Conservation (phyloP, 768 basidiomycete species). For the Cystobasidium tubakii region DNA sequence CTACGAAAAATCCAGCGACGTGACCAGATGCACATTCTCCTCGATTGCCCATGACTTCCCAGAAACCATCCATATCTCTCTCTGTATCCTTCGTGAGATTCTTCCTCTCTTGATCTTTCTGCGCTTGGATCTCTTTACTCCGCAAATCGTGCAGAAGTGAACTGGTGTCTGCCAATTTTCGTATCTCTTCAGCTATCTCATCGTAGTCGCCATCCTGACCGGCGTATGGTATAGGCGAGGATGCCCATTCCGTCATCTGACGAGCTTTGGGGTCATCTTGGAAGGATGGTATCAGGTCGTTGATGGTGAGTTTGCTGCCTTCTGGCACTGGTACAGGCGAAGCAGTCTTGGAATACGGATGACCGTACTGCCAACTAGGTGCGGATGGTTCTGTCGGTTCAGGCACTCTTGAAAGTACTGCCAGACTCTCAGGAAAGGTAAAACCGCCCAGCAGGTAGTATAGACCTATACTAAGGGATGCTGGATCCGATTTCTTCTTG, state of each 20-base stretch:
- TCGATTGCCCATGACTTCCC: constrained; percentile 93
- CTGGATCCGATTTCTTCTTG: neutral
- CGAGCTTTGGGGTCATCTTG: constrained; percentile 96
- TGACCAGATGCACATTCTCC: constrained; percentile 89
- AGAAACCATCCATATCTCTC: constrained; percentile 66
- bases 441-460: constrained; percentile 41
- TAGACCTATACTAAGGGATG: neutral
- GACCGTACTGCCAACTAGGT: constrained; percentile 65
- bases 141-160: constrained; percentile 2
- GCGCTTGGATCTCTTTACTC: constrained; percentile 33
- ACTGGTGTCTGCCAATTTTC: constrained; percentile 4
- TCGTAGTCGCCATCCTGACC: constrained; percentile 58
- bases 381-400: constrained; percentile 42
- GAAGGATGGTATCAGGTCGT: constrained; percentile 74
- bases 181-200: constrained; percentile 33
- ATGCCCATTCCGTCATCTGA: constrained; percentile 60
- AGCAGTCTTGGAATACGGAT: constrained; percentile 57
- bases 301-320: constrained; percentile 54
- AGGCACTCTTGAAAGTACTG: constrained; percentile 3
- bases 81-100: constrained; percentile 32
- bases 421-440: constrained; percentile 5
- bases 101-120: constrained; percentile 38
- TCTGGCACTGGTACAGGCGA: constrained; percentile 42
- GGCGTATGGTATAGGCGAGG: constrained; percentile 37
- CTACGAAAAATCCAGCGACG: constrained; percentile 87